Conservation (phyloP, 495 filamentous ascomycete species). For the Penicillium paradoxum region DNA sequence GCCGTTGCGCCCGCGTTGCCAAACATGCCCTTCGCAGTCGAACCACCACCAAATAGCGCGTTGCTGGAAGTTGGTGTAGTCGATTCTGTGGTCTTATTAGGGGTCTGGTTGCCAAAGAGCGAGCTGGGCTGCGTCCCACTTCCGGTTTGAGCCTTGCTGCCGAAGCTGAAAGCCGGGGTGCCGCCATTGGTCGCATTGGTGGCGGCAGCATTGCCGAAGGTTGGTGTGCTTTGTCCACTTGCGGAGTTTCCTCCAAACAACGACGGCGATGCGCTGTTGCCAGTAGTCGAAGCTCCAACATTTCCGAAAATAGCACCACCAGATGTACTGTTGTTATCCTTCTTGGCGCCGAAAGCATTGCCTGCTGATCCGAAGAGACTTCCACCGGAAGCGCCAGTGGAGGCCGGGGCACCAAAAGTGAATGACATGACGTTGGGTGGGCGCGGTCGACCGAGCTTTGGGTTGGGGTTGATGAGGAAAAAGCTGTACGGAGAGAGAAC, state of each 20-base stretch:
- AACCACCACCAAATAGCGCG: constrained; percentile 49
- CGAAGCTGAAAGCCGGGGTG: constrained; percentile 41
- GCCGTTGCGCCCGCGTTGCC: constrained; percentile 28
- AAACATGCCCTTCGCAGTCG: constrained; percentile 32
- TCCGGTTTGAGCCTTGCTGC: constrained; percentile 24
- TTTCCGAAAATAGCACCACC: constrained; percentile 41
- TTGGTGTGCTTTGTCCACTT: constrained; percentile 19
- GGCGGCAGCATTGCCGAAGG: constrained; percentile 32
- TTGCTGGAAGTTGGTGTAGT: constrained; percentile 32
- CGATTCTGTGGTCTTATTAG: constrained; percentile 37
- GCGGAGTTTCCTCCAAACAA: constrained; percentile 29
- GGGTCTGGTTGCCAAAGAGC: constrained; percentile 33
- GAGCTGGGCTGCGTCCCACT: constrained; percentile 22
- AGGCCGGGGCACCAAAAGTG: constrained; percentile 32
- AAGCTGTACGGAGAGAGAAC: constrained; percentile 17
- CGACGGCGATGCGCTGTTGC: constrained; percentile 29
- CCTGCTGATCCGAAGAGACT: constrained; percentile 39
- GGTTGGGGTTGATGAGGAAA: constrained; percentile 13
- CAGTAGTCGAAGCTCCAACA: constrained; percentile 35
- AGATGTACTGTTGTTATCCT: constrained; percentile 24
- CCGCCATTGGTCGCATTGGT: constrained; percentile 20
- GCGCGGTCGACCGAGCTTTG: constrained; percentile 19
- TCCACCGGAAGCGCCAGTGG: constrained; percentile 31
- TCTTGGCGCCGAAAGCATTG: constrained; percentile 30
- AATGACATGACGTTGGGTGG: constrained; percentile 30